Base-by-base conservation (phyloP, 768 basidiomycete genomes). In the Naganishia vishniacii region DNA sequence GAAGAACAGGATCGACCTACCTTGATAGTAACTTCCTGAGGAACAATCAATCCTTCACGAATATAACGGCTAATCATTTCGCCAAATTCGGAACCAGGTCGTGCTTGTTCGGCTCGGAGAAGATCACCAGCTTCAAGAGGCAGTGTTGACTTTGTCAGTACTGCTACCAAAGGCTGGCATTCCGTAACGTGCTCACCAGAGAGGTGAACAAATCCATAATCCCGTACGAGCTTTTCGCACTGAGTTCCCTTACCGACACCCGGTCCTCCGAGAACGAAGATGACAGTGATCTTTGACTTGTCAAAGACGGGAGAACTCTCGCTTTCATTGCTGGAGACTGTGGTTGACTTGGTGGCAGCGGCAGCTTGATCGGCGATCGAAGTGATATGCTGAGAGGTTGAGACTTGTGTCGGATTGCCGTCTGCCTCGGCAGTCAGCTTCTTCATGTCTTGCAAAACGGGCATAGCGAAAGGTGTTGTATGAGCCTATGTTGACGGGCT, bases 241-340 rank as follows among this genome's bases (percentile, higher is more conserved):
- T 98, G 95, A 0, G 95, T 98, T 47, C 95, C 95, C 77, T 98
- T 98, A 65, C 93, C 93, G 71, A 92, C 92, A 56, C 95, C 95
- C 20, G 95, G 95, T 0, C 95, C 95, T 40, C 95, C 95, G 15
- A 99, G 86, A 26, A 98, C 93, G 72, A 89, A 99, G 72, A 98
- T 81, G 63, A 99, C 93, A 18, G 83, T 86, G 71, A 97, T 87
- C 67, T 89, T 86, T 48, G 75, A 73, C 32, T 80, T 77, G 76
- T 89, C 85, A 71, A 95, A 94, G 1, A 80, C 81, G 16, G 82
- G 81, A 4, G 51, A 53, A 63, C 65, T 23, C 20, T 56, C 37
- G 34, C 7, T 56, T 13, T 25, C 53, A 20, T 56, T 40, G 18
- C 13, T 34, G 11, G 32, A 37, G n/a, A 37, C 26, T 13, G 53